Evolutionary conservation across 177 flowering plant genomes (phyloP).

Genomic region (Vitis hybrid): DNA sequence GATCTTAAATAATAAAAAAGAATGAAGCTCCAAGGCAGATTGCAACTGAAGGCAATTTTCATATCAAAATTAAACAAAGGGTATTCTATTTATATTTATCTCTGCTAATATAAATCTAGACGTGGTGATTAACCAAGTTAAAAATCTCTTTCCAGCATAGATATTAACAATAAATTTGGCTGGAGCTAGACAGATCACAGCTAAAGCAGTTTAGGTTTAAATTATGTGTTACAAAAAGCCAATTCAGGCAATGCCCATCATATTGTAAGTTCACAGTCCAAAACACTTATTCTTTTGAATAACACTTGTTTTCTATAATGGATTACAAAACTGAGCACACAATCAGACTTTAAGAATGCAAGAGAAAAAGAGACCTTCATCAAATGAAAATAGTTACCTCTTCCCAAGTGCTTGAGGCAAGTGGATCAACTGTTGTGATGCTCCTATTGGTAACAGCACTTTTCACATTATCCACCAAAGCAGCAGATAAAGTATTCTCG

Average conservation of each 20-base stretch:
- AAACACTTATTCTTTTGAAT: not conserved
- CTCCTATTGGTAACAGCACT: constrained; percentile 42
- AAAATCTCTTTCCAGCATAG: not conserved
- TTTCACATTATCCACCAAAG: constrained; percentile 56
- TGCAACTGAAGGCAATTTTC: too few relatives aligned
- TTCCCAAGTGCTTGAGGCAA: constrained; percentile 98
- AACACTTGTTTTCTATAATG: not conserved
- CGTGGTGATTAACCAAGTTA: not conserved
- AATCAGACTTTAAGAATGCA: not conserved
- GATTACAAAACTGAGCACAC: not conserved
- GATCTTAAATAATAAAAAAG: not conserved
- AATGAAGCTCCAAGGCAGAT: not conserved
- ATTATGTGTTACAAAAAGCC: not conserved
- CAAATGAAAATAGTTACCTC: constrained; percentile 44
- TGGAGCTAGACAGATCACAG: not conserved
- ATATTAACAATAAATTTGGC: not conserved
- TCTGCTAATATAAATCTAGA: not conserved
- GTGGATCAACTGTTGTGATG: constrained; percentile 61
- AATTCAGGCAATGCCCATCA: not conserved
- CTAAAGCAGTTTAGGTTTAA: not conserved
- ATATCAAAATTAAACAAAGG: too few relatives aligned
- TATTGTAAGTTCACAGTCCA: not conserved
- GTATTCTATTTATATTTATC: too few relatives aligned
- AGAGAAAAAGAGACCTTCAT: not conserved
- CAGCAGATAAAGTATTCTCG: constrained; percentile 57